A percentile compares a stretch with the other conserved stretches of the same genome.
phyloP scores from a whole-genome alignment of 2,329 filamentous ascomycete genomes.

The Hypoxylon sp. region DNA sequence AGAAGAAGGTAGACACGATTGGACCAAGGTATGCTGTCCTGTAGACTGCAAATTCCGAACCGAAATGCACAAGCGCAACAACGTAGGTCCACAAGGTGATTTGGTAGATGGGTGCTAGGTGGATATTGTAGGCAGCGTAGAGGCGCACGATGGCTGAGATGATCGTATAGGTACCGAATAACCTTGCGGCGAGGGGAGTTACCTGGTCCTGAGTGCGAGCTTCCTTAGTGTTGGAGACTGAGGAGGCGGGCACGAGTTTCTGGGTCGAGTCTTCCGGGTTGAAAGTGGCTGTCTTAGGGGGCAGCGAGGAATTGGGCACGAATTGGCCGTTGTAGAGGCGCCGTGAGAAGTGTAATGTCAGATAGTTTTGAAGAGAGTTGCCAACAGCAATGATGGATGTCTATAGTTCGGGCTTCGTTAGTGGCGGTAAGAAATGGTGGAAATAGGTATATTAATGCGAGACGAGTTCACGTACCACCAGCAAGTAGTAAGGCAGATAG shows the following conservation, averaged over 20 bases:
- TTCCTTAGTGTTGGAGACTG: conserved; percentile 62
- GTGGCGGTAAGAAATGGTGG: neutral
- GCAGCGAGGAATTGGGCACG: conserved; percentile 65
- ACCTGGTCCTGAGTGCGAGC: conserved; percentile 70
- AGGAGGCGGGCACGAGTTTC: conserved; percentile 65
- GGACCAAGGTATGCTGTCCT: conserved; percentile 78
- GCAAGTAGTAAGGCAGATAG: conserved; percentile 72
- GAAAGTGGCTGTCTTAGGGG: conserved; percentile 58
- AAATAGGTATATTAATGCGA: neutral
- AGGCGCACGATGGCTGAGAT: conserved; percentile 82
- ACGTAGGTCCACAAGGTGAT: conserved; percentile 86
- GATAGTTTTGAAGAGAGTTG: conserved; percentile 89
- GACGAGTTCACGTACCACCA: conserved; percentile 62
- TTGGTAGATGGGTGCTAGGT: conserved; percentile 80
- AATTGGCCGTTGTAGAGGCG: conserved; percentile 84
- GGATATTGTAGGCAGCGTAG: conserved; percentile 87
- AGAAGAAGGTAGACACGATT: conserved; percentile 69
- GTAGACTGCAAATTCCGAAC: conserved; percentile 84
- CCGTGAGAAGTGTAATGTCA: conserved; percentile 84
- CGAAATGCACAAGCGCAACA: conserved; percentile 83
- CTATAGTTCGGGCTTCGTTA: conserved; percentile 67
- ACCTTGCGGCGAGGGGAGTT: conserved; percentile 81
- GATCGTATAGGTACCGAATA: conserved; percentile 91
- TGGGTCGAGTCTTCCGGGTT: conserved; percentile 68
- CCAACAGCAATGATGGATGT: conserved; percentile 85